These are phyloP conservation scores for Camillea tinctor DNA, from an alignment of 2,329 filamentous ascomycete genomes.

Conservation along the genomic window DNA sequence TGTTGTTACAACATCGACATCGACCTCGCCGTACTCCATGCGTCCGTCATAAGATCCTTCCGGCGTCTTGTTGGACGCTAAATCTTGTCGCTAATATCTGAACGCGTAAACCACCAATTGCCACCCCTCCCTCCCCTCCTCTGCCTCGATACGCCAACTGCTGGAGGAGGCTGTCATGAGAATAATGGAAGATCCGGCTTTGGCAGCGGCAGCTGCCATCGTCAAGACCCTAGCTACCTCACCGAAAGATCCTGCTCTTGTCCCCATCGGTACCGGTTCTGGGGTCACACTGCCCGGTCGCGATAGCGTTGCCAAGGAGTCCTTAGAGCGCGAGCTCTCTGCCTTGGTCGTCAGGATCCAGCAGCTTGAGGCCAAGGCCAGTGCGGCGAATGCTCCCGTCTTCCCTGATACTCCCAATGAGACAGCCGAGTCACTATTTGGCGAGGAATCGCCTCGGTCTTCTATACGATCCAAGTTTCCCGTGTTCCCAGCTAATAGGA, in stretches of 20 bases:
- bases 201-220: slow-evolving; percentile 54
- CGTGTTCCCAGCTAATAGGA: slow-evolving; percentile 39
- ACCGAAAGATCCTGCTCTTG: slow-evolving; percentile 38
- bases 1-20: slow-evolving; percentile 11
- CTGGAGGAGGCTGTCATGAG: slow-evolving; percentile 17
- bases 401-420: slow-evolving; percentile 84
- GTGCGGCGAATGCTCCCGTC: slow-evolving; percentile 52
- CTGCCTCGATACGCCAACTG: slow-evolving; percentile 7
- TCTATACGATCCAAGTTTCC: slow-evolving; percentile 45
- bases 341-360: slow-evolving; percentile 76
- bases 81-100: slow-evolving; percentile 8
- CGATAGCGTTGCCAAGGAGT: slow-evolving; percentile 71
- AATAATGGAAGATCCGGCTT: slow-evolving; percentile 53
- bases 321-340: slow-evolving; percentile 79
- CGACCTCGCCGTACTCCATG: slow-evolving; percentile 23
- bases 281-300: slow-evolving; percentile 74
- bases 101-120: slow-evolving; percentile 7
- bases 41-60: slow-evolving; percentile 20
- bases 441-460: slow-evolving; percentile 48
- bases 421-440: slow-evolving; percentile 62
- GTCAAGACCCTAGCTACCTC: slow-evolving; percentile 52
- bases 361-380: slow-evolving; percentile 76
- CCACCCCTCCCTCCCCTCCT: not conserved
- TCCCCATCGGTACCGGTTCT: slow-evolving; percentile 42
- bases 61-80: slow-evolving; percentile 27